Conservation (phyloP, 305 asterid genomes). For the Fraxinus albicans region DNA sequence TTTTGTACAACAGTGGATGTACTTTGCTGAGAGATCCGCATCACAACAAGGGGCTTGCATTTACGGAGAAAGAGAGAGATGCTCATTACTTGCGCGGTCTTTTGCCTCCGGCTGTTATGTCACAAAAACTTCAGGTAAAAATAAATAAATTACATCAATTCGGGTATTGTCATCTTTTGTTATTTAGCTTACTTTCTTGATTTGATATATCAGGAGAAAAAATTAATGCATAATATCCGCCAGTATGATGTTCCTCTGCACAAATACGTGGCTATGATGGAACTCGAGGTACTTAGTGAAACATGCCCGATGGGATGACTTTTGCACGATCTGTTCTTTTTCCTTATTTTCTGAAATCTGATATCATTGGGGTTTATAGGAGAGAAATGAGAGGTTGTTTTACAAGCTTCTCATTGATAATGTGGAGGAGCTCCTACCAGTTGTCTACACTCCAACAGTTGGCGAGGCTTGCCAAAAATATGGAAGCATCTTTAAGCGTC, state of each 20-base stretch:
- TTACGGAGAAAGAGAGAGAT: slow-evolving; percentile 77
- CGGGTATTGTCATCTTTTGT: background rate
- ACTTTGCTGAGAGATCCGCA: slow-evolving; percentile 78
- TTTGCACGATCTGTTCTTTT: background rate
- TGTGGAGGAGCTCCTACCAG: slow-evolving; percentile 84
- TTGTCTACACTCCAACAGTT: slow-evolving; percentile 81
- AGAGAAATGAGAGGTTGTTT: slow-evolving; percentile 79
- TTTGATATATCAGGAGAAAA: slow-evolving; percentile 59
- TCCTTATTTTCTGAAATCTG: background rate
- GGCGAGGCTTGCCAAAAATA: slow-evolving; percentile 80
- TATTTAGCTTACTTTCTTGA: slow-evolving; percentile 5
- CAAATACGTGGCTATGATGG: slow-evolving; percentile 83
- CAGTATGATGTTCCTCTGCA: slow-evolving; percentile 72
- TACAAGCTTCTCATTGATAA: slow-evolving; percentile 84
- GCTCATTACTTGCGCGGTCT: slow-evolving; percentile 86
- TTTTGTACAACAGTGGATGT: slow-evolving; percentile 52
- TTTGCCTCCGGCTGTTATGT: slow-evolving; percentile 57
- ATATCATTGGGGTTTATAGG: slow-evolving; percentile 39
- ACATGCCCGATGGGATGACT: background rate
- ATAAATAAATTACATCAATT: background rate
- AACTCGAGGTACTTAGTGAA: slow-evolving; percentile 59
- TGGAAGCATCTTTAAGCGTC: slow-evolving; percentile 77
- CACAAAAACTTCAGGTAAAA: slow-evolving; percentile 79
- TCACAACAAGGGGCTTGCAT: slow-evolving; percentile 89
- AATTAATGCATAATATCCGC: slow-evolving; percentile 59